Percentiles rank a stretch among this genome's conserved stretches.
Conservation (phyloP, 306 rosid species). For the Malus domestica region DNA sequence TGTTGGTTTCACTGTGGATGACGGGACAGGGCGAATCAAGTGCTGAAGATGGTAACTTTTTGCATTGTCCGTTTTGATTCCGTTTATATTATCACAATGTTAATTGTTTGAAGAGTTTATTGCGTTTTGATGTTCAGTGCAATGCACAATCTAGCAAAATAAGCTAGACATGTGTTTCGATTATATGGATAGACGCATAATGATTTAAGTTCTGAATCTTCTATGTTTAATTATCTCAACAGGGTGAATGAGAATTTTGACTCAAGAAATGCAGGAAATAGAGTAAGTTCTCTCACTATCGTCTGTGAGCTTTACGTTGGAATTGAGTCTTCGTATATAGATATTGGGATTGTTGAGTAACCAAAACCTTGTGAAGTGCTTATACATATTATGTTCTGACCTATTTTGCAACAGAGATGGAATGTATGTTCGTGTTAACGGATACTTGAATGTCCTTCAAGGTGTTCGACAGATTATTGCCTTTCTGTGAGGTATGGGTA, state of each 20-base stretch:
- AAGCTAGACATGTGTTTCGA: background rate
- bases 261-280: slow-evolving; percentile 69
- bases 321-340: background rate
- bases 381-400: background rate
- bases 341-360: background rate
- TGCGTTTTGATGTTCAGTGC: background rate
- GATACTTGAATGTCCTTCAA: slow-evolving; percentile 77
- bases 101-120: background rate
- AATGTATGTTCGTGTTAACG: slow-evolving; percentile 65
- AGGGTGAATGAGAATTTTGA: slow-evolving; percentile 79
- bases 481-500: slow-evolving; percentile 62
- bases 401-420: slow-evolving; percentile 35
- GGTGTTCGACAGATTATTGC: slow-evolving; percentile 61
- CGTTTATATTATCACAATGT: background rate
- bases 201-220: background rate
- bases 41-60: slow-evolving; percentile 79
- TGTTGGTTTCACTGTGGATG: slow-evolving; percentile 56
- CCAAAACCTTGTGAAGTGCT: background rate
- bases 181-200: background rate
- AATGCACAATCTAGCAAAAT: background rate
- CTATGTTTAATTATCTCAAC: slow-evolving; percentile 2
- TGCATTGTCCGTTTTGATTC: background rate
- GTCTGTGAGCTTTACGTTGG: background rate
- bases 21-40: slow-evolving; percentile 79
- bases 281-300: slow-evolving; percentile 36